These are phyloP conservation scores for Plasmopara muralis DNA, from an alignment of 352 stramenopile genomes.

Conservation along the genomic window DNA sequence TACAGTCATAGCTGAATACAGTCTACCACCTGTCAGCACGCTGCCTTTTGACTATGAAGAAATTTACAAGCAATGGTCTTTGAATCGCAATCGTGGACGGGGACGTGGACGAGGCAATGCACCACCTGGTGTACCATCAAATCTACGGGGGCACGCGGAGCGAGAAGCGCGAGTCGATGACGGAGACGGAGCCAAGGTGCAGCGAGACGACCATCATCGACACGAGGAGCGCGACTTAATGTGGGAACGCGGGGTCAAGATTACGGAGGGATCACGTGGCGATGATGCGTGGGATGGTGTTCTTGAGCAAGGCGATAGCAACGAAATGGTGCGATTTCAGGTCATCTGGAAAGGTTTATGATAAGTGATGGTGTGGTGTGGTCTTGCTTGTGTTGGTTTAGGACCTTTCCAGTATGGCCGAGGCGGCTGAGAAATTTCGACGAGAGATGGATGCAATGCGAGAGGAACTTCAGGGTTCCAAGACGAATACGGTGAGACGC, in stretches of 20 bases:
- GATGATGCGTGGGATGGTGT: constrained; percentile 82
- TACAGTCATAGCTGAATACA: constrained; percentile 54
- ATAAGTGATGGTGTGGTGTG: constrained; percentile 5
- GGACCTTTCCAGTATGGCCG: constrained; percentile 76
- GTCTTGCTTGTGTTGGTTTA: constrained; percentile 12
- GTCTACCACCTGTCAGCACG: constrained; percentile 58
- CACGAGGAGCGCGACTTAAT: constrained; percentile 39
- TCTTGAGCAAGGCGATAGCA: constrained; percentile 36
- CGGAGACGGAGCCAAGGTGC: constrained; percentile 35
- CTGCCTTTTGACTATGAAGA: constrained; percentile 84
- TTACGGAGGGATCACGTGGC: constrained; percentile 26
- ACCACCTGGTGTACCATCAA: constrained; percentile 17
- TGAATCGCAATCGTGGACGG: constrained; percentile 73
- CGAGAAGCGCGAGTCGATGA: constrained; percentile 48
- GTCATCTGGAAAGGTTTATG: not conserved
- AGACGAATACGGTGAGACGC: constrained; percentile 27
- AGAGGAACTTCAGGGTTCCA: constrained; percentile 35
- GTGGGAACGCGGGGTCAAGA: constrained; percentile 52
- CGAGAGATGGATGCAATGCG: constrained; percentile 81
- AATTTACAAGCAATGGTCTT: constrained; percentile 82
- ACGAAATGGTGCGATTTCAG: constrained; percentile 46
- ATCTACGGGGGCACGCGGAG: constrained; percentile 30
- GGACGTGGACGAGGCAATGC: constrained; percentile 54
- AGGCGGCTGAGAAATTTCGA: constrained; percentile 76
- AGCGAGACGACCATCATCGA: constrained; percentile 22